These are phyloP conservation scores for Microbotryomycetes sp. DNA, from an alignment of 1,284 basidiomycete genomes.

Conservation along the genomic window DNA sequence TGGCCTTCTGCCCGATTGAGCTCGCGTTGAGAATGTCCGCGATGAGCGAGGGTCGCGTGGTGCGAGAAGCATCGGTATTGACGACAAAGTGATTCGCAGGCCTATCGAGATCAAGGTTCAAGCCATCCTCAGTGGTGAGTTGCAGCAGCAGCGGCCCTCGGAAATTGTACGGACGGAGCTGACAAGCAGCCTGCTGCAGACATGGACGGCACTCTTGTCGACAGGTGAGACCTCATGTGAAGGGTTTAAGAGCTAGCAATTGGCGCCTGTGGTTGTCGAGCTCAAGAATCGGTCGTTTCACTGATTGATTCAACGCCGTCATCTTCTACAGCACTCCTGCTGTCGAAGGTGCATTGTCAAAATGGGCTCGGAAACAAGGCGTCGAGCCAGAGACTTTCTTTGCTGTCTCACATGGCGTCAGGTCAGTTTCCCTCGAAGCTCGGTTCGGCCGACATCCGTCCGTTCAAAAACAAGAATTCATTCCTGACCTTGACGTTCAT, in stretches of 20 bases:
- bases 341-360: not conserved
- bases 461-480: too few species aligned
- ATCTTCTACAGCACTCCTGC: not conserved
- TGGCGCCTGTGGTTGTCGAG: too few species aligned
- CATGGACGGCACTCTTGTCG: conserved; percentile 6
- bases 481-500: not conserved
- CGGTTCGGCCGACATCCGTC: too few species aligned
- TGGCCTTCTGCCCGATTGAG: too few species aligned
- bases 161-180: too few species aligned
- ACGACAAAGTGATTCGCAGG: not conserved
- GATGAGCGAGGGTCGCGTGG: not conserved
- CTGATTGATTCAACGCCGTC: too few species aligned
- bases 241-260: not conserved
- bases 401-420: not conserved
- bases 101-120: not conserved
- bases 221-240: not conserved
- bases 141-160: too few species aligned
- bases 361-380: not conserved
- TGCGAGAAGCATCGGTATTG: not conserved
- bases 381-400: not conserved
- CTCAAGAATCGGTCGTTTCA: too few species aligned
- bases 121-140: not conserved
- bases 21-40: too few species aligned
- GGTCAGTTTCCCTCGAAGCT: not conserved
- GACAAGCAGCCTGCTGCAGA: not conserved